A percentile compares a stretch with the other conserved stretches of the same genome.
Evolutionary conservation across 371 early-diverging fungal species (phyloP).

Genomic region (Mucor racemosus): DNA sequence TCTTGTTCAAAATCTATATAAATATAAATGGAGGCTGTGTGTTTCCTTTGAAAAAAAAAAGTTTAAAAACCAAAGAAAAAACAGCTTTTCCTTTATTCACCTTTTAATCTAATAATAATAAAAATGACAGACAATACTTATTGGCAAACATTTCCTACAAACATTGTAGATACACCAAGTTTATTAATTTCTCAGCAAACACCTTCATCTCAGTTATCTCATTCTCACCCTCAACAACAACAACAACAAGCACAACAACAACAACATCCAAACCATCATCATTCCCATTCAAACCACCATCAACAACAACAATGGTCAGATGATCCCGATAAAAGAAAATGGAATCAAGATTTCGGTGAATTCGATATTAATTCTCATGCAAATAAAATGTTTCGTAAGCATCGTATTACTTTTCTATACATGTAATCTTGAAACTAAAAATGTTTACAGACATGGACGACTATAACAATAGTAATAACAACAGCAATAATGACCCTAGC

Average conservation of each 20-base stretch:
- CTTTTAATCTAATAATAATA: background rate
- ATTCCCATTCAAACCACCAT: background rate
- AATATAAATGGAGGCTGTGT: background rate
- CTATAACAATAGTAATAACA: background rate
- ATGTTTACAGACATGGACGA: conserved; percentile 19
- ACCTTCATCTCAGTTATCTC: background rate
- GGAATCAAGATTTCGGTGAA: conserved; percentile 13
- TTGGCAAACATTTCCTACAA: conserved; percentile 19
- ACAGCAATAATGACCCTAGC: conserved; percentile 19
- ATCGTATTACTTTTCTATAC: background rate
- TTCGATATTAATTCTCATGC: conserved; percentile 14
- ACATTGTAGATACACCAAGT: conserved; percentile 5
- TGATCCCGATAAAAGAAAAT: conserved; percentile 13
- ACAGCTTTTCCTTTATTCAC: background rate
- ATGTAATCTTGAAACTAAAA: background rate
- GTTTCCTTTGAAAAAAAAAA: background rate
- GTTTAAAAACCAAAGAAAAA: background rate
- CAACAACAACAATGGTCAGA: conserved; percentile 18
- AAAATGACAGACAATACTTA: conserved; percentile 10
- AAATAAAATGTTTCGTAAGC: conserved; percentile 18
- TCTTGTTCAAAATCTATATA: background rate
- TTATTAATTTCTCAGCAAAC: conserved; percentile 5
- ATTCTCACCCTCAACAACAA: background rate
- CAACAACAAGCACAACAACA: background rate
- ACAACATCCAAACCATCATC: background rate